A percentile compares a stretch with the other conserved stretches of the same genome.
Evolutionary conservation across 495 filamentous ascomycete species (phyloP).

Genomic region (Margaritispora aquatica): DNA sequence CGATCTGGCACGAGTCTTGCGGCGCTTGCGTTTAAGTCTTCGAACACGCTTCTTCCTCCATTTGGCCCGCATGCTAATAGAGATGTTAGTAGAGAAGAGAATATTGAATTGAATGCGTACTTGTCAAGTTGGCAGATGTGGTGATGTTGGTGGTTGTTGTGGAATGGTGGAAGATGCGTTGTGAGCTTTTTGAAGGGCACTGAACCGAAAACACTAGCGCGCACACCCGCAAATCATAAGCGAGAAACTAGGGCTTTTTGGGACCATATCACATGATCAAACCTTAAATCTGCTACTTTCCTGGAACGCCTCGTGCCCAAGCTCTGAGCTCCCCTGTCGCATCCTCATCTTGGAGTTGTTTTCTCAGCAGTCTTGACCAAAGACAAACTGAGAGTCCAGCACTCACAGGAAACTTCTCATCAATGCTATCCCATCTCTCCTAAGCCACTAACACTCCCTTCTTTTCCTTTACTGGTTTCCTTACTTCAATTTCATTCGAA

Average conservation of each 20-base stretch:
- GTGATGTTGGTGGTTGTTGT: slow-evolving; percentile 1
- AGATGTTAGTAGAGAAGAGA: background rate
- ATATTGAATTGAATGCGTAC: background rate
- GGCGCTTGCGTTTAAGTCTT: slow-evolving; percentile 96
- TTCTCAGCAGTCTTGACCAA: background rate
- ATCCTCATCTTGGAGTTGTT: too few relatives aligned
- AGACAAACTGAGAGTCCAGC: slow-evolving; percentile 7
- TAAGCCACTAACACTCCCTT: slow-evolving; percentile 13
- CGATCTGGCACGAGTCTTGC: slow-evolving; percentile 95
- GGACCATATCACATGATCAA: background rate
- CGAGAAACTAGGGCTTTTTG: background rate
- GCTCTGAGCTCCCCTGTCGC: too few relatives aligned
- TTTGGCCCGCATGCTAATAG: slow-evolving; percentile 97
- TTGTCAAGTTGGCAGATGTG: slow-evolving; percentile 1
- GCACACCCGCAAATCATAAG: background rate
- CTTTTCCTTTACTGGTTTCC: background rate
- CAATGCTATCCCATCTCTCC: slow-evolving; percentile 5
- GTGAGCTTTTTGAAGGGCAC: background rate
- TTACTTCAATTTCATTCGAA: background rate
- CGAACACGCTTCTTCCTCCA: slow-evolving; percentile 99
- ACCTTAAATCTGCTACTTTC: too few relatives aligned
- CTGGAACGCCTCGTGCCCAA: too few relatives aligned
- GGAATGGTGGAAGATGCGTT: background rate
- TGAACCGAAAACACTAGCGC: background rate
- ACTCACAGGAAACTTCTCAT: background rate